Evolutionary conservation across 495 filamentous ascomycete species (phyloP).

Genomic region (Platismatia glauca): DNA sequence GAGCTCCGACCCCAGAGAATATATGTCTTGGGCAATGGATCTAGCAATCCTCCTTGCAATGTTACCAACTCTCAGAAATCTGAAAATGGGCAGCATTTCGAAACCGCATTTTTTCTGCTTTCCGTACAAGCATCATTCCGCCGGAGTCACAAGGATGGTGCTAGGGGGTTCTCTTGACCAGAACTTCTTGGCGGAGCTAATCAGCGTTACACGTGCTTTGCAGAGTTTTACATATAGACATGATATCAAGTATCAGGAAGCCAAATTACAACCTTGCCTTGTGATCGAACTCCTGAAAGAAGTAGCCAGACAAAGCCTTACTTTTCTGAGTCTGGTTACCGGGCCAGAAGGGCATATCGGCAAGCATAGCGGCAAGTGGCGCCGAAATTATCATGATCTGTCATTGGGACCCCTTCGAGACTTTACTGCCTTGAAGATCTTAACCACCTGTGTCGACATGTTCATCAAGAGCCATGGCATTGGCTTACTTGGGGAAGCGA

Average conservation of each 20-base stretch:
- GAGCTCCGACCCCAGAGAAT: rapidly evolving
- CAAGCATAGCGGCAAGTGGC: too few species aligned
- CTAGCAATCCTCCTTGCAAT: neutral
- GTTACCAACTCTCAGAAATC: neutral
- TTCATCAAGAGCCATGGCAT: neutral
- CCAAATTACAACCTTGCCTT: neutral
- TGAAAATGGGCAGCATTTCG: rapidly evolving
- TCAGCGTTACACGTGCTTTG: neutral
- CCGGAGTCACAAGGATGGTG: neutral
- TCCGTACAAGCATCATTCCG: neutral
- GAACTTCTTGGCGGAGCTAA: neutral
- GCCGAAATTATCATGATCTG: neutral
- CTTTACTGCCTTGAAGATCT: neutral
- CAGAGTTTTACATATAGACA: neutral
- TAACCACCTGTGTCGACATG: neutral
- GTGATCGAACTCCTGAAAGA: neutral
- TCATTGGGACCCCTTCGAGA: neutral
- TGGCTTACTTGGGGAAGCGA: neutral
- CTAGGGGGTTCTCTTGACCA: neutral
- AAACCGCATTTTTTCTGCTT: neutral
- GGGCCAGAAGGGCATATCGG: neutral
- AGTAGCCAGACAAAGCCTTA: neutral
- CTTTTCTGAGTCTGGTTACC: neutral
- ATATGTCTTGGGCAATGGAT: neutral
- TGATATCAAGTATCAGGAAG: neutral